Evolutionary conservation across 1,284 basidiomycete genomes (phyloP).

Genomic region (Meira nashicola): DNA sequence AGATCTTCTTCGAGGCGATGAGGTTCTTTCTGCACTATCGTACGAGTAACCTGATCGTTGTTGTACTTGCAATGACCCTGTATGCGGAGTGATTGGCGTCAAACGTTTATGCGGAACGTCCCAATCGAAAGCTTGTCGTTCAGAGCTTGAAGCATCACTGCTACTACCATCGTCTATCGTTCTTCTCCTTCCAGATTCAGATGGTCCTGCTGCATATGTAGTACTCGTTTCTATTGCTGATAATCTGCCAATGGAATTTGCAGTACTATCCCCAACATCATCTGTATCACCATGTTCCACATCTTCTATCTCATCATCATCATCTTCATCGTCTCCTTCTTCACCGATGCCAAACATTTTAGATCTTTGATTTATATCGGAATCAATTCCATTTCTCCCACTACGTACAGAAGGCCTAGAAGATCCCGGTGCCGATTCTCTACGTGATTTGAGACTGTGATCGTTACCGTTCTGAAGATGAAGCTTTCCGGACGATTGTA

Average conservation of each 20-base stretch:
- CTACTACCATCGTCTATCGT: slow-evolving; percentile 21
- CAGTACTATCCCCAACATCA: background rate
- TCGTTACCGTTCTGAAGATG: background rate
- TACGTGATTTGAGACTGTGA: background rate
- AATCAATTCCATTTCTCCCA: background rate
- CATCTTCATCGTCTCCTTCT: slow-evolving; percentile 4
- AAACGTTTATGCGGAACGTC: slow-evolving; percentile 21
- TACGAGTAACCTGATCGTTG: background rate
- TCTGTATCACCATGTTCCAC: slow-evolving; percentile 3
- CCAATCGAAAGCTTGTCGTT: slow-evolving; percentile 33
- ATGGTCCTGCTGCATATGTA: slow-evolving; percentile 34
- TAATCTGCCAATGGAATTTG: no score
- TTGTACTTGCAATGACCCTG: no score
- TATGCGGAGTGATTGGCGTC: no score
- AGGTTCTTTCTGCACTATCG: background rate
- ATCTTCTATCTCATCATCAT: background rate
- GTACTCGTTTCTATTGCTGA: slow-evolving; percentile 20
- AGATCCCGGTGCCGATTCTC: slow-evolving; percentile 1
- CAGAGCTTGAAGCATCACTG: slow-evolving; percentile 24
- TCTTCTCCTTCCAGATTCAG: slow-evolving; percentile 18
- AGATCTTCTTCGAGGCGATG: background rate
- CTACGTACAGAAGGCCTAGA: background rate
- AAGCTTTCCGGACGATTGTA: background rate
- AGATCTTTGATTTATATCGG: background rate
- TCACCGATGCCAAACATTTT: background rate